phyloP scores from a whole-genome alignment of 1,139 yeast species.

The Saccharomyces hybrid region DNA sequence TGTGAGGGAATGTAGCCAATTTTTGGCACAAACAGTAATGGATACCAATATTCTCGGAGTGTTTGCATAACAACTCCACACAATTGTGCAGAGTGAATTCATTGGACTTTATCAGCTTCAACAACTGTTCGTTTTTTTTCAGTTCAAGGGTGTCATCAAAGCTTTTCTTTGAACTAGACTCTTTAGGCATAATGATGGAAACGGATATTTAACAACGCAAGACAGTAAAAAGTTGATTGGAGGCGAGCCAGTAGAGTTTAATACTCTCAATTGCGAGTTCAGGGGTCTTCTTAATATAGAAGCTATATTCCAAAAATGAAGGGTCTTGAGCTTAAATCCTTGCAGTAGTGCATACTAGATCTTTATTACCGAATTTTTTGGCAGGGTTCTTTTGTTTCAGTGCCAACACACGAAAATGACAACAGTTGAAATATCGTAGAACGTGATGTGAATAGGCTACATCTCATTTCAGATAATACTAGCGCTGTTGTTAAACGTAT shows the following conservation, averaged over 20 bases:
- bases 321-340: background rate
- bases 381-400: background rate
- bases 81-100: slow-evolving; percentile 60
- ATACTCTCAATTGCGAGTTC: background rate
- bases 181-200: background rate
- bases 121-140: slow-evolving; percentile 35
- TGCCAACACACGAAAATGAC: background rate
- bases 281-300: background rate
- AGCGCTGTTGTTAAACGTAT: no score
- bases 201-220: background rate
- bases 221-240: background rate
- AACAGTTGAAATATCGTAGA: background rate
- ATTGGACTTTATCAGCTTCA: slow-evolving; percentile 48
- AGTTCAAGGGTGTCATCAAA: background rate
- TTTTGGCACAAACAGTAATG: slow-evolving; percentile 65
- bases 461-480: no score
- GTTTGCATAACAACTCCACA: slow-evolving; percentile 51
- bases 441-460: background rate
- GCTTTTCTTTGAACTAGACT: background rate
- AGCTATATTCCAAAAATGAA: background rate
- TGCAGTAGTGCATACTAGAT: background rate
- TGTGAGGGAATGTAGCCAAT: slow-evolving; percentile 50
- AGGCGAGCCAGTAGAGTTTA: no score
- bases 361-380: background rate
- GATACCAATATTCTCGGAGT: slow-evolving; percentile 68